Conservation (phyloP, 352 stramenopile species). For the Elongisporangium anandrum region DNA sequence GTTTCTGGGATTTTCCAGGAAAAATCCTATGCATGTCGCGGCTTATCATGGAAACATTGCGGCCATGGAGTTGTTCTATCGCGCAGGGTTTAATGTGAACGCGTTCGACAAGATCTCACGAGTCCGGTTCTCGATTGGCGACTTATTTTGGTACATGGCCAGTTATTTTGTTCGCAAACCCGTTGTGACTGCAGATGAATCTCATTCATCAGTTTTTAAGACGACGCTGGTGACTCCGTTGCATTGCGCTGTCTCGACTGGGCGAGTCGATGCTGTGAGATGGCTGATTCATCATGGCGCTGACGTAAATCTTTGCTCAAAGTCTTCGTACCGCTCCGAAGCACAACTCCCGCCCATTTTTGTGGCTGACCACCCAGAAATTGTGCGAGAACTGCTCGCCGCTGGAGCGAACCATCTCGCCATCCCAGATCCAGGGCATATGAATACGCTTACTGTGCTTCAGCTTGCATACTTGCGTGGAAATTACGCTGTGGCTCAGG, state of each 20-base stretch:
- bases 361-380: slow-evolving; percentile 73
- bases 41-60: slow-evolving; percentile 77
- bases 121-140: slow-evolving; percentile 67
- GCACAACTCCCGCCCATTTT: slow-evolving; percentile 74
- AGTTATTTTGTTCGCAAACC: slow-evolving; percentile 69
- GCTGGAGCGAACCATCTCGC: slow-evolving; percentile 72
- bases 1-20: slow-evolving; percentile 73
- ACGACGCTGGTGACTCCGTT: slow-evolving; percentile 69
- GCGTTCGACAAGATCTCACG: slow-evolving; percentile 80
- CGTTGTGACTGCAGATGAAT: slow-evolving; percentile 58
- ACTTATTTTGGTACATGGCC: slow-evolving; percentile 81
- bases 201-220: slow-evolving; percentile 61
- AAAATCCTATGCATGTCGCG: slow-evolving; percentile 83
- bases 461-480: slow-evolving; percentile 75
- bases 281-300: slow-evolving; percentile 71
- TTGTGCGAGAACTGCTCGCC: slow-evolving; percentile 61
- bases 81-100: slow-evolving; percentile 59
- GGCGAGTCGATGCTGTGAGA: slow-evolving; percentile 59
- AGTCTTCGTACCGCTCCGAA: slow-evolving; percentile 66
- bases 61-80: slow-evolving; percentile 59
- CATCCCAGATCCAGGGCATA: slow-evolving; percentile 75
- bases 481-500: slow-evolving; percentile 77
- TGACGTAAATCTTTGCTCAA: slow-evolving; percentile 73
- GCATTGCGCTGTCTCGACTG: slow-evolving; percentile 78
- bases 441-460: slow-evolving; percentile 84